Conservation (phyloP, 169 alveolate genomes). For the Theileria sp. region DNA sequence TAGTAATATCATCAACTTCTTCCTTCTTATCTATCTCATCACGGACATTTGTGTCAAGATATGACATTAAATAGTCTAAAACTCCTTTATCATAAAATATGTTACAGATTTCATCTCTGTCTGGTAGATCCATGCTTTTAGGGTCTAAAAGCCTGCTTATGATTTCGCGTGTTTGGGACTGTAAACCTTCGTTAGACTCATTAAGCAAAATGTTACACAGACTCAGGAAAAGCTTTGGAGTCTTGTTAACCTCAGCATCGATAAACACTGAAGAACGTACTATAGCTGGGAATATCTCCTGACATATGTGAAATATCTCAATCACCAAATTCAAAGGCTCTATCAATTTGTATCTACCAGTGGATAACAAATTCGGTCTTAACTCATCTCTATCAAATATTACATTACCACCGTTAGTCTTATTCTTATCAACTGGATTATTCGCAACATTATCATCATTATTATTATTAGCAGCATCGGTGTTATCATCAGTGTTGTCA, state of each 20-base stretch:
- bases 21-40: neutral
- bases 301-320: conserved; percentile 60
- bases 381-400: conserved; percentile 10
- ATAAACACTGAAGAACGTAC: conserved; percentile 62
- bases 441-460: neutral
- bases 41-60: conserved; percentile 26
- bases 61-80: conserved; percentile 57
- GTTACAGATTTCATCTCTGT: conserved; percentile 75
- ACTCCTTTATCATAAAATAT: conserved; percentile 76
- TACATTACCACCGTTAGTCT: neutral
- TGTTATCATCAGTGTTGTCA: neutral
- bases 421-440: neutral
- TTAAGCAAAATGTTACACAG: conserved; percentile 45
- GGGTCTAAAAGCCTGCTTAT: conserved; percentile 71
- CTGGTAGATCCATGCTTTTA: conserved; percentile 77
- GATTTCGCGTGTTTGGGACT: conserved; percentile 56
- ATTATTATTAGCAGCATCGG: neutral
- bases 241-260: conserved; percentile 52
- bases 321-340: conserved; percentile 60
- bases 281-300: conserved; percentile 65
- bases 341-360: conserved; percentile 38
- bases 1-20: neutral
- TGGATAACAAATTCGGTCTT: conserved; percentile 56
- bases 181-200: conserved; percentile 46
- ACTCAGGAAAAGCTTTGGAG: conserved; percentile 37